These are phyloP conservation scores for Ramaria sp. DNA, from an alignment of 768 basidiomycete genomes.

Conservation along the genomic window DNA sequence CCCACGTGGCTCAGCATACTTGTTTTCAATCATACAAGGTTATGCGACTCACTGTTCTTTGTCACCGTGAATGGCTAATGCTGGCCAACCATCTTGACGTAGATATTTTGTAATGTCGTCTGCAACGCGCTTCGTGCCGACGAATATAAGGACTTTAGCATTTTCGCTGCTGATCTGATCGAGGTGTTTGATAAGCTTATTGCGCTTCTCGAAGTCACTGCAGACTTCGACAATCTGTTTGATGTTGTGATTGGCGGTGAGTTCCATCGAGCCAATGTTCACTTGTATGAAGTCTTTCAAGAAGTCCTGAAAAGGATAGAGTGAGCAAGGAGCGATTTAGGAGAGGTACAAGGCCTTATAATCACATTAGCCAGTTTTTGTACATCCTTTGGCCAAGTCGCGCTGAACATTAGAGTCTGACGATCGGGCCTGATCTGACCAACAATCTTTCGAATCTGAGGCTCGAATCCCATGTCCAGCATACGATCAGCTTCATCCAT, in stretches of 20 bases:
- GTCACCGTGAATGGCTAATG: slow-evolving; percentile 97
- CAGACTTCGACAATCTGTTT: slow-evolving; percentile 92
- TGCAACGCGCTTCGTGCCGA: slow-evolving; percentile 93
- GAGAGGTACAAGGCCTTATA: background rate
- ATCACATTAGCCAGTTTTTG: slow-evolving; percentile 87
- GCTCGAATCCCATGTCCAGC: slow-evolving; percentile 99
- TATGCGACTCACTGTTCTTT: slow-evolving; percentile 77
- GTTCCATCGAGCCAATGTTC: slow-evolving; percentile 97
- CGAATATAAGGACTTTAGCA: slow-evolving; percentile 98
- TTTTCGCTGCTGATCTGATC: slow-evolving; percentile 95
- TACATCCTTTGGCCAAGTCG: slow-evolving; percentile 99
- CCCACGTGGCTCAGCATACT: background rate
- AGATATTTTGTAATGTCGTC: slow-evolving; percentile 98
- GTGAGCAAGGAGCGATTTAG: background rate
- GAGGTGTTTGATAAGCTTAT: slow-evolving; percentile 91
- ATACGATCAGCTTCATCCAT: slow-evolving; percentile 99
- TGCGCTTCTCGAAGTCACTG: slow-evolving; percentile 95
- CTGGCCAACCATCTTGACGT: slow-evolving; percentile 99
- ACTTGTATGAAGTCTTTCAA: slow-evolving; percentile 94
- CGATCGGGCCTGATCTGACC: slow-evolving; percentile 95
- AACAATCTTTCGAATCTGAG: slow-evolving; percentile 97
- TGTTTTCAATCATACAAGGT: background rate
- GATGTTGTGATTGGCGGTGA: slow-evolving; percentile 98
- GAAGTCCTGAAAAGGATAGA: slow-evolving; percentile 57
- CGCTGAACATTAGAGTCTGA: slow-evolving; percentile 98